Conservation (phyloP, 2,329 filamentous ascomycete genomes). For the Cytospora piceicola region DNA sequence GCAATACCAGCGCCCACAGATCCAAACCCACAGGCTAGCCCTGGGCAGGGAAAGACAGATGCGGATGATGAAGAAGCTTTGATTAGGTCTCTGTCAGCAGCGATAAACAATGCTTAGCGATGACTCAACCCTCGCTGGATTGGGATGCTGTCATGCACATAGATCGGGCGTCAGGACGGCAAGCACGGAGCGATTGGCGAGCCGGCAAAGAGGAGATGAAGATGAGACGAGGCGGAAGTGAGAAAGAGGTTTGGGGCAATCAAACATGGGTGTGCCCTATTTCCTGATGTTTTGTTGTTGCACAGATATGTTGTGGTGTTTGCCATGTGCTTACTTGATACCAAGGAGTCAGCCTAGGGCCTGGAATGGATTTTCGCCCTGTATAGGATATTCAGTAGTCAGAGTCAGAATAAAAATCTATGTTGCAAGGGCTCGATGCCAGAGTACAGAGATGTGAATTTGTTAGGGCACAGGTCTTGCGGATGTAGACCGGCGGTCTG, state of each 20-base stretch:
- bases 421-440: not conserved
- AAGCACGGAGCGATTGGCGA: conserved; percentile 5
- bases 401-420: not conserved
- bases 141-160: not conserved
- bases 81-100: conserved; percentile 20
- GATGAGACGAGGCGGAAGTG: conserved; percentile 14
- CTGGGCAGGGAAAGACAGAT: conserved; percentile 1
- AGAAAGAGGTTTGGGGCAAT: conserved; percentile 6
- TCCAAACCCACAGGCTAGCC: not conserved
- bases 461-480: not conserved
- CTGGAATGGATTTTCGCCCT: not conserved
- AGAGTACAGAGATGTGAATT: not conserved
- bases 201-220: not conserved
- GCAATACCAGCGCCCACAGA: conserved; percentile 5
- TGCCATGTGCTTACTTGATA: conserved; percentile 17
- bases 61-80: conserved; percentile 15
- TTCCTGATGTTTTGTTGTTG: conserved; percentile 7
- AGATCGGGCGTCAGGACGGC: conserved; percentile 21
- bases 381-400: conserved; percentile 1
- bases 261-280: conserved; percentile 11
- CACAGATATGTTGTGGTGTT: conserved; percentile 15
- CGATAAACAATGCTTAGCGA: conserved; percentile 18
- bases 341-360: conserved; percentile 1
- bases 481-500: not conserved
- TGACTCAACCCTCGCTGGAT: not conserved